These are phyloP conservation scores for Diplodia seriata DNA, from an alignment of 2,329 filamentous ascomycete genomes.

Conservation along the genomic window DNA sequence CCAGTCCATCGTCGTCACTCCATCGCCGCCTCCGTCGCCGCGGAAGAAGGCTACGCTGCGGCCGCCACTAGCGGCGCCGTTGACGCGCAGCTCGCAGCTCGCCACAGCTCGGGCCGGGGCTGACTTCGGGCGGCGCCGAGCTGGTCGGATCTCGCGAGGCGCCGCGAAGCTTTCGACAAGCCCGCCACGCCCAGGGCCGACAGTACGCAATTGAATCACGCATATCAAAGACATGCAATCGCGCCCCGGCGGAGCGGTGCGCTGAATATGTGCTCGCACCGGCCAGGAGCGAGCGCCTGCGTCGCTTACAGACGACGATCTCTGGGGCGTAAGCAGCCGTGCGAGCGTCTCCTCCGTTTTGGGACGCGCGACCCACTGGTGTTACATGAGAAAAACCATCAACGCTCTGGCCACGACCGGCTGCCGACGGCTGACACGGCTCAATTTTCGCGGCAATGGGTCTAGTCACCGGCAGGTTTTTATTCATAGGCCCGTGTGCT, in stretches of 20 bases:
- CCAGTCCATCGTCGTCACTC: background rate
- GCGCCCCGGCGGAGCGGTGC: conserved; percentile 2
- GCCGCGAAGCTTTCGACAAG: conserved; percentile 22
- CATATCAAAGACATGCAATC: background rate
- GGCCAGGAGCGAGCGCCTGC: conserved; percentile 14
- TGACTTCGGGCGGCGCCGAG: conserved; percentile 3
- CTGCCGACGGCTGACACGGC: conserved; percentile 27
- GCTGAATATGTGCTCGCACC: conserved; percentile 13
- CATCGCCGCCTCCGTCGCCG: background rate
- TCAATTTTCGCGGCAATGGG: conserved; percentile 13
- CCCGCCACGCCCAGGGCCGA: conserved; percentile 9
- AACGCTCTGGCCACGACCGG: conserved; percentile 6
- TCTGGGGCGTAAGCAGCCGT: conserved; percentile 18
- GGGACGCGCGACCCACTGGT: conserved; percentile 28
- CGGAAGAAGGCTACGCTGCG: background rate
- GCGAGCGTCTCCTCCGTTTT: conserved; percentile 21
- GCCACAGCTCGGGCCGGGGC: conserved; percentile 30
- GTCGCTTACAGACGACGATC: conserved; percentile 17
- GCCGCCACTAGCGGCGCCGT: background rate
- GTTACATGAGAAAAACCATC: conserved; percentile 33
- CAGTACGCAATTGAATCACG: conserved; percentile 25
- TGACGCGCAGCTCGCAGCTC: conserved; percentile 11
- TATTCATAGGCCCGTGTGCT: conserved; percentile 27
- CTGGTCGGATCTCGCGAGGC: conserved; percentile 5
- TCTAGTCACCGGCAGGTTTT: conserved; percentile 23